phyloP scores from a whole-genome alignment of 2,329 filamentous ascomycete species.

The Sporothrix dimorphospora region DNA sequence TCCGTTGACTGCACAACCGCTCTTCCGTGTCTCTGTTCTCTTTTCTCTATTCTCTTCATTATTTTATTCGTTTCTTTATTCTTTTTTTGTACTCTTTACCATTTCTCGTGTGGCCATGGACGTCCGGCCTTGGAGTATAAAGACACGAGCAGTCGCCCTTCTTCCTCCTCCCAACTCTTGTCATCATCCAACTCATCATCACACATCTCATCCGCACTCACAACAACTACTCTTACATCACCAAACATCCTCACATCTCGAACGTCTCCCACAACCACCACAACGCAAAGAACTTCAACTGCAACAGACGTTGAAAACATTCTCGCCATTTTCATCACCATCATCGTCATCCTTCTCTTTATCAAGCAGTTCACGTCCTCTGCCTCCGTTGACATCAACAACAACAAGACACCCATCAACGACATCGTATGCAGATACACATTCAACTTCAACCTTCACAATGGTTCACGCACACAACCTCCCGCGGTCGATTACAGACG shows the following conservation, averaged over 20 bases:
- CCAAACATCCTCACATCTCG: neutral
- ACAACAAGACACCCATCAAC: neutral
- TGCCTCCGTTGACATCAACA: neutral
- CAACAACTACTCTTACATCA: neutral
- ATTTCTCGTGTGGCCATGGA: conserved; percentile 21
- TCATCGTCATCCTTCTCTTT: neutral
- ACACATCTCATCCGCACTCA: neutral
- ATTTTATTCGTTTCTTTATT: neutral
- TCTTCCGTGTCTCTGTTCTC: conserved; percentile 19
- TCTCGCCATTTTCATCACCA: neutral
- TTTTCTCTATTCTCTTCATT: conserved; percentile 6
- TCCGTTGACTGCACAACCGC: conserved; percentile 8
- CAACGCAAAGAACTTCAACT: conserved; percentile 7
- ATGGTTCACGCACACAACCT: conserved; percentile 16
- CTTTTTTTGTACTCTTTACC: neutral
- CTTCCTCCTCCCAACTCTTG: neutral
- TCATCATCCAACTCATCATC: conserved; percentile 19
- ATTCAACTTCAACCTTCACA: neutral
- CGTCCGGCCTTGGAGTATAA: conserved; percentile 30
- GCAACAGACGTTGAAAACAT: neutral
- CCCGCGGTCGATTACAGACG: neutral
- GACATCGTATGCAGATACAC: neutral
- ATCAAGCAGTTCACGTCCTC: neutral
- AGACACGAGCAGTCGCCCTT: conserved; percentile 28
- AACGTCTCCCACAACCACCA: neutral